Conservation (phyloP, 257 asterid genomes). For the Solanum pennellii region DNA sequence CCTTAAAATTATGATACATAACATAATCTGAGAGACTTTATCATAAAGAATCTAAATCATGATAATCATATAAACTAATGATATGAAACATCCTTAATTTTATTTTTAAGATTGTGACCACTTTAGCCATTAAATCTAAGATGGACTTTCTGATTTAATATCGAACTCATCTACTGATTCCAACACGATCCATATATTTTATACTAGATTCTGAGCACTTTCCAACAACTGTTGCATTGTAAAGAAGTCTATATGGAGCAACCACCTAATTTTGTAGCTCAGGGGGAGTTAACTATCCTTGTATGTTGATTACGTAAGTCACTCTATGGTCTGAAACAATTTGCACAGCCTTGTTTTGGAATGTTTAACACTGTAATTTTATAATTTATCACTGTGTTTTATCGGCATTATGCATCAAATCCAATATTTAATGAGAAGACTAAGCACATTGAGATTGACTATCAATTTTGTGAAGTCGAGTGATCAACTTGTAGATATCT, state of each 20-base stretch:
- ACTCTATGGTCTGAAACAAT: neutral
- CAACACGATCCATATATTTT: neutral
- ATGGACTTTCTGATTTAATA: neutral
- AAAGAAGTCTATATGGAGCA: no score
- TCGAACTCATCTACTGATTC: neutral
- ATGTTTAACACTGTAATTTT: neutral
- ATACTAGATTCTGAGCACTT: neutral
- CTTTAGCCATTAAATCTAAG: neutral
- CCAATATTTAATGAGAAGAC: neutral
- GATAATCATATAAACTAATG: neutral
- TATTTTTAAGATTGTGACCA: neutral
- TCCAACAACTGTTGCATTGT: neutral
- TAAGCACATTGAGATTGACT: neutral
- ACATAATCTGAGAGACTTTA: neutral
- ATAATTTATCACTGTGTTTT: neutral
- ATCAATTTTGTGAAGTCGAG: neutral
- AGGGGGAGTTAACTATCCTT: neutral
- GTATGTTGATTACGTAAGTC: neutral
- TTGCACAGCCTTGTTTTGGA: neutral
- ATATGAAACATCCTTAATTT: neutral
- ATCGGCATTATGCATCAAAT: neutral
- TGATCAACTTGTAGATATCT: neutral
- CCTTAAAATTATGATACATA: neutral
- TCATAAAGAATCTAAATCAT: neutral
- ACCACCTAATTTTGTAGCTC: no score